These are phyloP conservation scores for Chondrus crispus DNA, from an alignment of 23 red algal genomes.

Conservation along the genomic window DNA sequence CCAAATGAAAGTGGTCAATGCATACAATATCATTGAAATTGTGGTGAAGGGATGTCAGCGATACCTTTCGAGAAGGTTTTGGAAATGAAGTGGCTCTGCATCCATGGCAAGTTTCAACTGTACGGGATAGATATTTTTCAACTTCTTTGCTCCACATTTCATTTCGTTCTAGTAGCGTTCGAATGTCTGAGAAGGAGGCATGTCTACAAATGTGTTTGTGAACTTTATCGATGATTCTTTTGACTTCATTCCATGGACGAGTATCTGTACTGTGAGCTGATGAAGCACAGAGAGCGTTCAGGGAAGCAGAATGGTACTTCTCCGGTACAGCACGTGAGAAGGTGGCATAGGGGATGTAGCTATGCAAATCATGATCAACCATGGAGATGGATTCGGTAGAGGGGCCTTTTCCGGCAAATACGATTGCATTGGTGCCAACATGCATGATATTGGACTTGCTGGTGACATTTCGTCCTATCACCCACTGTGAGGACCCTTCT, in stretches of 20 bases:
- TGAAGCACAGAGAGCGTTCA: too few relatives aligned
- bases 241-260: constrained; percentile 1
- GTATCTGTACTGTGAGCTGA: too few relatives aligned
- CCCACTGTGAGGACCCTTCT: too few relatives aligned
- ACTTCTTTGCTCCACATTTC: constrained; percentile 4
- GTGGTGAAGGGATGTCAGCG: background rate
- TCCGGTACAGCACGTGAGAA: too few relatives aligned
- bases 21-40: background rate
- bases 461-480: too few relatives aligned
- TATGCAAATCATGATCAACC: too few relatives aligned
- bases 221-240: constrained; percentile 10
- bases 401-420: too few relatives aligned
- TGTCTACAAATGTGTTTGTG: constrained; percentile 18
- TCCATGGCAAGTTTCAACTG: background rate
- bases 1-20: background rate
- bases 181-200: constrained; percentile 5
- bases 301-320: too few relatives aligned
- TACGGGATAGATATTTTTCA: background rate
- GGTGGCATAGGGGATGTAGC: too few relatives aligned
- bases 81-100: background rate
- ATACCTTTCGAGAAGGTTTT: background rate
- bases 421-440: too few relatives aligned
- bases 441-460: too few relatives aligned
- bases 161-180: background rate
- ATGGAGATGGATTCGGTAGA: too few relatives aligned